Conservation (phyloP, 768 basidiomycete species). For the Tulasnella sp. region DNA sequence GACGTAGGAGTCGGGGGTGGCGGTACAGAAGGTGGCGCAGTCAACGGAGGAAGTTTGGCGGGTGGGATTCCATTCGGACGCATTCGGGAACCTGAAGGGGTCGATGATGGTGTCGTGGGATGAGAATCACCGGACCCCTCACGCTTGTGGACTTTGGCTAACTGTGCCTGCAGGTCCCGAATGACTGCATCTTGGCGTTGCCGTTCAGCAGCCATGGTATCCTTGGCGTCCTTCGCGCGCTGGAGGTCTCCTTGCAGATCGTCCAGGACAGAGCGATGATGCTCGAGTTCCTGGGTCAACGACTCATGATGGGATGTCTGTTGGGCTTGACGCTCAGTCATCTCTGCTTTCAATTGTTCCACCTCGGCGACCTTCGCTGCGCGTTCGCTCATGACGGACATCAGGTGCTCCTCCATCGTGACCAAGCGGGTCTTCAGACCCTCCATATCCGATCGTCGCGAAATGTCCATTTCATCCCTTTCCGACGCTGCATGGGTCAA, state of each 20-base stretch:
- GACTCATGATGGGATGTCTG: constrained; percentile 69
- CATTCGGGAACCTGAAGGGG: constrained; percentile 16
- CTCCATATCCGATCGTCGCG: constrained; percentile 34
- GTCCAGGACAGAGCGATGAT: constrained; percentile 60
- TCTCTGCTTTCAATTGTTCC: constrained; percentile 44
- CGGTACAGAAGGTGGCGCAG: constrained; percentile 78
- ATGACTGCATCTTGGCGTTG: constrained; percentile 52
- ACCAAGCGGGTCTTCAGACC: constrained; percentile 41
- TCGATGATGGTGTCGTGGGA: constrained; percentile 18
- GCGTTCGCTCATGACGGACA: constrained; percentile 31
- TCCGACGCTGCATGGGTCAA: constrained; percentile 33
- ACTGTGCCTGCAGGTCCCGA: constrained; percentile 68
- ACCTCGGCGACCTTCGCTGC: constrained; percentile 34
- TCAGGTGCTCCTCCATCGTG: constrained; percentile 41
- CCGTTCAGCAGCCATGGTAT: constrained; percentile 62
- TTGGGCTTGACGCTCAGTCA: constrained; percentile 46
- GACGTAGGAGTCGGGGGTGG: constrained; percentile 62
- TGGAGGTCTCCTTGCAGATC: constrained; percentile 71
- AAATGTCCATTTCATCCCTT: constrained; percentile 26
- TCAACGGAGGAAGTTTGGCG: constrained; percentile 74
- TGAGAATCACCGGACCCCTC: constrained; percentile 15
- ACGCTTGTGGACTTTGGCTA: constrained; percentile 19
- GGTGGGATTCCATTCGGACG: constrained; percentile 51
- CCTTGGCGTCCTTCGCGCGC: constrained; percentile 73
- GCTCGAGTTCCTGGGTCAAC: constrained; percentile 62